These are phyloP conservation scores for Acidomyces sp. DNA, from an alignment of 495 filamentous ascomycete genomes.

Conservation along the genomic window DNA sequence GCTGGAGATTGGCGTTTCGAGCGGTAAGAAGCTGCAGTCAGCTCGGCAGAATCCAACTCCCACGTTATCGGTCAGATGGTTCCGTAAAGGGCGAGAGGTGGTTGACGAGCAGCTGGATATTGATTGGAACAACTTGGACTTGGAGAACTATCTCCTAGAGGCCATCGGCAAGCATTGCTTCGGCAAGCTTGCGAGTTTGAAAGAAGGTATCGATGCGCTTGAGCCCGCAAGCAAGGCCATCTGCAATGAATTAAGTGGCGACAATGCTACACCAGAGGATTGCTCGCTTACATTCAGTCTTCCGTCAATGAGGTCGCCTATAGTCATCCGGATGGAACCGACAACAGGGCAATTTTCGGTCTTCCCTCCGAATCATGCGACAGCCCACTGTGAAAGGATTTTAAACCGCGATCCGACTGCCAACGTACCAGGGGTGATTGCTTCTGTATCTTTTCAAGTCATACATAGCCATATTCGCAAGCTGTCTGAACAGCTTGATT, in stretches of 20 bases:
- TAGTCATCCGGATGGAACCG: slow-evolving; percentile 14
- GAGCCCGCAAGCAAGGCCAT: background rate
- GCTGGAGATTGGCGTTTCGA: slow-evolving; percentile 72
- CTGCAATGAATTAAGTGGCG: slow-evolving; percentile 20
- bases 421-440: slow-evolving; percentile 14
- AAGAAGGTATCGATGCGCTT: slow-evolving; percentile 42
- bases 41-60: slow-evolving; percentile 28
- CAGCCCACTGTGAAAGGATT: slow-evolving; percentile 11
- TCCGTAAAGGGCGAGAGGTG: slow-evolving; percentile 63
- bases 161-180: slow-evolving; percentile 64
- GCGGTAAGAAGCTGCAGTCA: slow-evolving; percentile 41
- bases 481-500: slow-evolving; percentile 22
- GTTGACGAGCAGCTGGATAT: slow-evolving; percentile 50
- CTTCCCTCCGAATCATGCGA: slow-evolving; percentile 7
- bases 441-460: slow-evolving; percentile 13
- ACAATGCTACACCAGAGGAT: slow-evolving; percentile 40
- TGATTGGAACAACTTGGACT: slow-evolving; percentile 51
- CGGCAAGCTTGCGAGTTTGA: slow-evolving; percentile 48
- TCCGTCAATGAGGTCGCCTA: slow-evolving; percentile 4
- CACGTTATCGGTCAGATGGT: slow-evolving; percentile 64
- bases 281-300: slow-evolving; percentile 8
- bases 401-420: slow-evolving; percentile 18
- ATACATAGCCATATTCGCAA: slow-evolving; percentile 19
- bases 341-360: slow-evolving; percentile 18
- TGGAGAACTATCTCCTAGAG: slow-evolving; percentile 56